Evolutionary conservation across 176 grass and related monocot genomes (phyloP).

Genomic region (Paspalum notatum): DNA sequence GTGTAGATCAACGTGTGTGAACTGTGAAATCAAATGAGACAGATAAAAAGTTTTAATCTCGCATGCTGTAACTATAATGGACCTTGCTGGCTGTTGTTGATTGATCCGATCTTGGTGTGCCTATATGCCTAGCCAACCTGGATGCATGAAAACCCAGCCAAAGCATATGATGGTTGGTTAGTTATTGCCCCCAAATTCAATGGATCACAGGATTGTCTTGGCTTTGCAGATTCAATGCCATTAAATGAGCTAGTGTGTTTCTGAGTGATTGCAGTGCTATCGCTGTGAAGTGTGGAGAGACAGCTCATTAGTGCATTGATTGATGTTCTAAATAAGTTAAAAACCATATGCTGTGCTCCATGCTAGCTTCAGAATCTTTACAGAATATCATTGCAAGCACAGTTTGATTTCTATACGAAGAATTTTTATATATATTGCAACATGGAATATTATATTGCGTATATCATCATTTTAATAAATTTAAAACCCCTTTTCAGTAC

Average conservation of each 20-base stretch:
- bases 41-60: no score
- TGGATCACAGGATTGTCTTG: constrained; percentile 34
- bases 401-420: not conserved
- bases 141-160: not conserved
- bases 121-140: not conserved
- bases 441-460: not conserved
- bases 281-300: not conserved
- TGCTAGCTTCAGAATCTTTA: not conserved
- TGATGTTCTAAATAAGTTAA: not conserved
- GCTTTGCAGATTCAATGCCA: constrained; percentile 61
- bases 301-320: not conserved
- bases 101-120: not conserved
- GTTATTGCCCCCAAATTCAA: constrained; percentile 40
- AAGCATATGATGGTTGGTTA: constrained; percentile 17
- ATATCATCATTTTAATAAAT: no score
- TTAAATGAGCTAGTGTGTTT: constrained; percentile 41
- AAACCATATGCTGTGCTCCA: not conserved
- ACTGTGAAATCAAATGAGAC: no score
- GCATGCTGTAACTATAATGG: not conserved
- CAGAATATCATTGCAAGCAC: not conserved
- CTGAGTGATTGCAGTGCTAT: no score
- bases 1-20: no score
- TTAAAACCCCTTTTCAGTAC: no score
- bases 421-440: not conserved
- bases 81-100: not conserved